Percentiles rank a stretch among this genome's conserved stretches.
Evolutionary conservation across 2,329 filamentous ascomycete species (phyloP).

Genomic region (Fonsecaea pedrosoi): DNA sequence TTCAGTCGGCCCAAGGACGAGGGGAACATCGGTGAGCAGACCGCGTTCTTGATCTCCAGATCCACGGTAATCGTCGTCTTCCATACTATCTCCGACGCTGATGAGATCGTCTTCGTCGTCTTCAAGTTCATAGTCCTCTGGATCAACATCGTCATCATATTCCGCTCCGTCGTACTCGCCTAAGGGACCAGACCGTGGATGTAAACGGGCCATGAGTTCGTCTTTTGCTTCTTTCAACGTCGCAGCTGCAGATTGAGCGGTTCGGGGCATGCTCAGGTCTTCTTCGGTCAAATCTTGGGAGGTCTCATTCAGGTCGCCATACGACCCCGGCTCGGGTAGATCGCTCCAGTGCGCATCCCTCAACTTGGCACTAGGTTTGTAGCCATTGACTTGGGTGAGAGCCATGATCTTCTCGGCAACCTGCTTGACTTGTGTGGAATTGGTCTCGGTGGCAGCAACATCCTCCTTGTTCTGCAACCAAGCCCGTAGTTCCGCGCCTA

Average conservation of each 20-base stretch:
- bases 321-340: conserved; percentile 53
- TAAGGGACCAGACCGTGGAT: conserved; percentile 42
- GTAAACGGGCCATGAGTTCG: conserved; percentile 57
- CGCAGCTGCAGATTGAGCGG: conserved; percentile 56
- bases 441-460: neutral
- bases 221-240: conserved; percentile 60
- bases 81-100: conserved; percentile 52
- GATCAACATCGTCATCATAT: conserved; percentile 57
- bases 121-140: conserved; percentile 42
- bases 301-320: conserved; percentile 46
- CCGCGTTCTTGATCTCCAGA: conserved; percentile 68
- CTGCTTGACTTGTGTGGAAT: conserved; percentile 9
- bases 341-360: conserved; percentile 51
- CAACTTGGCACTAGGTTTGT: conserved; percentile 51
- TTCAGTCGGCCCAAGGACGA: conserved; percentile 91
- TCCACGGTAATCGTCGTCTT: conserved; percentile 59
- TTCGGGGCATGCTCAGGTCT: conserved; percentile 55
- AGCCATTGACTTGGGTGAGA: conserved; percentile 49
- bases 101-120: conserved; percentile 52
- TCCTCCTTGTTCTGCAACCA: conserved; percentile 29
- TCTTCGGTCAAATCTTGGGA: conserved; percentile 53
- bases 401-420: conserved; percentile 38
- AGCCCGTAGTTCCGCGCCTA: conserved; percentile 40
- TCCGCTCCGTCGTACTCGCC: conserved; percentile 50
- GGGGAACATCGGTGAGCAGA: conserved; percentile 87